These are phyloP conservation scores for Xylariaceae sp. DNA, from an alignment of 2,329 filamentous ascomycete genomes.

Conservation along the genomic window DNA sequence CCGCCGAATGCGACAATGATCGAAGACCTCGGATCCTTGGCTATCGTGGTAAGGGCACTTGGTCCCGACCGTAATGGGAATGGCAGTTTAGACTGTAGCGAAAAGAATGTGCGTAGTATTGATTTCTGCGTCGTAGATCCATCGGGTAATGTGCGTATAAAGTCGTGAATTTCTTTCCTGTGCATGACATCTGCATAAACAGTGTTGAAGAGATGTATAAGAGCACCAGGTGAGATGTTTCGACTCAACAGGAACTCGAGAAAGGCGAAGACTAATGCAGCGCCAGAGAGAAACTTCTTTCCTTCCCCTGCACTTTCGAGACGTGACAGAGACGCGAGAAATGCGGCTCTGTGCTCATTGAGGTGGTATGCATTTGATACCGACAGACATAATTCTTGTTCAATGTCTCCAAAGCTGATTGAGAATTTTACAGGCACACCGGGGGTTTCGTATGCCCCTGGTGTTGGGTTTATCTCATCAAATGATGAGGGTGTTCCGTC, in stretches of 20 bases:
- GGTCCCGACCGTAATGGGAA: slow-evolving; percentile 8
- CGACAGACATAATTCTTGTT: slow-evolving; percentile 6
- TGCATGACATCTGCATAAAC: slow-evolving; percentile 12
- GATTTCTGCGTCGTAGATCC: slow-evolving; percentile 9
- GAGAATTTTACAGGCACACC: slow-evolving; percentile 2
- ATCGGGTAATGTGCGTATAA: slow-evolving; percentile 7
- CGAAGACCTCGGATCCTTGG: slow-evolving; percentile 1
- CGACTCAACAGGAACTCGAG: slow-evolving; percentile 9
- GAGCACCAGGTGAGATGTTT: slow-evolving; percentile 3
- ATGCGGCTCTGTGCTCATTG: slow-evolving; percentile 5
- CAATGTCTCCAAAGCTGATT: slow-evolving; percentile 8
- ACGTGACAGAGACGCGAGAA: slow-evolving; percentile 4
- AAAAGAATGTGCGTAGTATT: slow-evolving; percentile 11
- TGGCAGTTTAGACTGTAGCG: slow-evolving; percentile 8
- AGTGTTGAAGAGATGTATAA: slow-evolving; percentile 9
- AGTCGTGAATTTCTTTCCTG: slow-evolving; percentile 10
- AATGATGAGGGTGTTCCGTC: slow-evolving; percentile 11
- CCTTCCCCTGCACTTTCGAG: neutral
- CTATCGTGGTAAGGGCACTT: slow-evolving; percentile 5
- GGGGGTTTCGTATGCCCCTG: slow-evolving; percentile 5
- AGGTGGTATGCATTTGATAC: slow-evolving; percentile 8
- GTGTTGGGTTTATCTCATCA: slow-evolving; percentile 15
- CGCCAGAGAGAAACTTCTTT: slow-evolving; percentile 4
- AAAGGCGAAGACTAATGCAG: slow-evolving; percentile 10
- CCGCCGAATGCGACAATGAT: slow-evolving; percentile 15